Evolutionary conservation across 2,329 filamentous ascomycete species (phyloP), one percentile per base, ranked within the genome.

Genomic region (Botrytis galanthina): DNA sequence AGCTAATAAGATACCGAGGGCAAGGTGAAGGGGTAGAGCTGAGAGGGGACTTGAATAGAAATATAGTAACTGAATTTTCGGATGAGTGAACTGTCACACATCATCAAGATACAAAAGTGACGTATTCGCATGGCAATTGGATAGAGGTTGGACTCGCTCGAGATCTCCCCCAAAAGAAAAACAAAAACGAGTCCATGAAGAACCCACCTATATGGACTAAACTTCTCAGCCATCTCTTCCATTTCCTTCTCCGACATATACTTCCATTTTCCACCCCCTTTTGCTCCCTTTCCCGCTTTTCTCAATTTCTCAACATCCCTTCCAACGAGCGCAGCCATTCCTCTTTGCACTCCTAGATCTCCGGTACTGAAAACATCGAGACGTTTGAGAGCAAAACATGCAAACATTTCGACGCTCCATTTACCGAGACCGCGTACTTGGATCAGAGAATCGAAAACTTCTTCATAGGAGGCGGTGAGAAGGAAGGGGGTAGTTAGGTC

Each of bases 321-420:
- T 1, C 96, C 96, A 66, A 91, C 86, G 80, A 96, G 95, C 0
- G 92, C 91, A 1, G 96, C 96, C 91, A 98, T 97, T 16, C 96
- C 96, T 79, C 95, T 87, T 79, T 98, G 96, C 63, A 99, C 93
- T 7, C 96, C 96, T 75, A 99, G 83, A 83, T 99, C 95, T 0
- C 96, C 95, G 1, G 93, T 91, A 35, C 92, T 94, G 81, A 98
- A 97, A 35, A 99, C 93, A 83, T 99, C 95, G 87, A 94, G 92
- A 20, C 95, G 87, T 86, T 98, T 98, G 59, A 99, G 85, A n/a
- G 90, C 93, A 83, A 99, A 98, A 82, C 93, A 94, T 68, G 95
- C 93, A 85, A 99, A 99, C 96, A 99, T 98, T 85, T 98, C 95
- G 22, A 97, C 94, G 66, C 91, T 95, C 96, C 96, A 98, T 71